Percentiles rank a stretch among this genome's conserved stretches.
Evolutionary conservation across 176 grass and related monocot genomes (phyloP).

Genomic region (Carex cristatella): DNA sequence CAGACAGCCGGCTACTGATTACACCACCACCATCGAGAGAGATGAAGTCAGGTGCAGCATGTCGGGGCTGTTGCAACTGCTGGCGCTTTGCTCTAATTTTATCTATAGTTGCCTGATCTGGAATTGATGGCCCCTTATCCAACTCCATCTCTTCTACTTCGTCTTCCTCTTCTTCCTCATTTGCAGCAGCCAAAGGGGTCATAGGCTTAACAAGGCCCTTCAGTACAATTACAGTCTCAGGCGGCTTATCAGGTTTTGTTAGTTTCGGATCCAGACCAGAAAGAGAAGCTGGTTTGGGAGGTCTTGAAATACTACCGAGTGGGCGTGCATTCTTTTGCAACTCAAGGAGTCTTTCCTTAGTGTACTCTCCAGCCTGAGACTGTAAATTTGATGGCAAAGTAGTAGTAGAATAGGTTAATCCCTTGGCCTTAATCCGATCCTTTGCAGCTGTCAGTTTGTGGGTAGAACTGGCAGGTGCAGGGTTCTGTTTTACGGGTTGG

Average conservation of each 20-base stretch:
- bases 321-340: conserved; percentile 88
- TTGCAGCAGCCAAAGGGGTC: conserved; percentile 27
- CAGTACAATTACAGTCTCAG: conserved; percentile 59
- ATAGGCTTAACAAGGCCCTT: conserved; percentile 82
- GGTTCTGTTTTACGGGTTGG: conserved; percentile 21
- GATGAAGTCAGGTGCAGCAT: conserved; percentile 69
- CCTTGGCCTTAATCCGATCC: conserved; percentile 39
- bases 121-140: conserved; percentile 44
- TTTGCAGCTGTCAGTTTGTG: conserved; percentile 57
- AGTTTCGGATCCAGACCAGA: conserved; percentile 14
- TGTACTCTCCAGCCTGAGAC: conserved; percentile 85
- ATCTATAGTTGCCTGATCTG: conserved; percentile 73
- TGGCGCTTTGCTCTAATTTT: conserved; percentile 81
- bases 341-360: conserved; percentile 81
- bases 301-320: conserved; percentile 43
- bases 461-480: conserved; percentile 27
- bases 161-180: conserved; percentile 19
- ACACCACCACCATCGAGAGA: conserved; percentile 69
- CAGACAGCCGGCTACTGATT: conserved; percentile 54
- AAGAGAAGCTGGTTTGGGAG: conserved; percentile 8
- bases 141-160: conserved; percentile 31
- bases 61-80: conserved; percentile 73
- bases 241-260: not conserved
- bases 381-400: conserved; percentile 76
- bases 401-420: conserved; percentile 19